Base-by-base conservation (phyloP, 2,329 filamentous ascomycete species). In the Talaromyces sp. region DNA sequence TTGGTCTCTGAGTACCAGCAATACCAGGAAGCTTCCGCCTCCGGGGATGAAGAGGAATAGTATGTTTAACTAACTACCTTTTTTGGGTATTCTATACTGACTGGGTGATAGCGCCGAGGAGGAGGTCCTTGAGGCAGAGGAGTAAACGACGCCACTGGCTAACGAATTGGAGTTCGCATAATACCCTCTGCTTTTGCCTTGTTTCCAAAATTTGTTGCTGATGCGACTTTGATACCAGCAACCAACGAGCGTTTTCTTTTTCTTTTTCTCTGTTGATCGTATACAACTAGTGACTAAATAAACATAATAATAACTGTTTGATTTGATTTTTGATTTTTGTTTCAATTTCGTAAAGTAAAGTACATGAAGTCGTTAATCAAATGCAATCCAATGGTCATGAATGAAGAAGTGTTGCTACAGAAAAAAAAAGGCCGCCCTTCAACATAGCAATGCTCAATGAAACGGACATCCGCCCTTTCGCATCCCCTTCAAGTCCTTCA, bases 1-100 rank as follows among this genome's bases (percentile, higher is more conserved):
- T 85, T 99, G 77, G 93, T 99, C 74, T 96, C 92, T 65, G 95
- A 99, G 82, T 99, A 99, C 86, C 95, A 98, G 88, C 95, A 99
- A 82, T 99, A 99, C 88, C 95, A 99, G 88, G 95, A 99, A 81
- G 95, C 95, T 78, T 91, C 91, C 74, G 87, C 97, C 81, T 96
- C 95, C 65, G 95, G 99, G 82, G 93, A 92, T 72, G 93, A 98
- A 82, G 93, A 96, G 83, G 92, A 96, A 78, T 93, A 96, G 77
- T 81, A 80, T 75, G 74, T 69, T 65, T 59, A 58, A 13, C 32
- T 59, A 58, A 13, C 32, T 36, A 49, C 17, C 55, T 30, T 47
- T 19, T 56, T 42, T 25, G n/a, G 4, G 3, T 25, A 5, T 6
- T 19, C 27, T 33, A 28, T 39, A 36, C 71, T 72, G 65, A 72